These are phyloP conservation scores for Kockiozyma suomiensis DNA, from an alignment of 805 yeast species.

Conservation along the genomic window DNA sequence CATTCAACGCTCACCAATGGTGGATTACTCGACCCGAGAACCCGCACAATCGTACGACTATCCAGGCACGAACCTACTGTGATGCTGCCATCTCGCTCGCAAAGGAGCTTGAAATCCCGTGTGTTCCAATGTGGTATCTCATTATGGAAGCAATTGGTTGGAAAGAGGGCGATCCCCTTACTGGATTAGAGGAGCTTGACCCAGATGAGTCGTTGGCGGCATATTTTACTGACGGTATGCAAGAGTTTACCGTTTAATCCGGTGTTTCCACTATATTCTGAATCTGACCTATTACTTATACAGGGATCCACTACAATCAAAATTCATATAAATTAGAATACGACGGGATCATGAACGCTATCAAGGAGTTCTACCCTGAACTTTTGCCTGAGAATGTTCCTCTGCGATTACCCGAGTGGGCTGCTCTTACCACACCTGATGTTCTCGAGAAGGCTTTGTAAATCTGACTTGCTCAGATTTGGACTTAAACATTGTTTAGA, in stretches of 20 bases:
- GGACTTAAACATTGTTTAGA: neutral
- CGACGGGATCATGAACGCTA: constrained; percentile 48
- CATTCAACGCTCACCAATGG: constrained; percentile 29
- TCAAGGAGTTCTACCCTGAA: constrained; percentile 53
- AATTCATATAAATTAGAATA: constrained; percentile 55
- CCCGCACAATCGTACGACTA: constrained; percentile 47
- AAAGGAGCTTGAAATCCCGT: constrained; percentile 52
- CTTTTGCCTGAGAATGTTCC: constrained; percentile 48
- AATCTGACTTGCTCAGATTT: no score
- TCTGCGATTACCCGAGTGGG: constrained; percentile 44
- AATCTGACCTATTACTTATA: neutral
- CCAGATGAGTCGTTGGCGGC: constrained; percentile 9
- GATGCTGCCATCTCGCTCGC: constrained; percentile 55
- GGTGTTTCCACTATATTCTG: constrained; percentile 40
- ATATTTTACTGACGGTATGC: constrained; percentile 27
- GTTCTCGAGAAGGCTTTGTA: constrained; percentile 9
- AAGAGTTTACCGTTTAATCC: neutral
- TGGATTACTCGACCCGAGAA: constrained; percentile 10
- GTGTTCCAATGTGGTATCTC: constrained; percentile 56
- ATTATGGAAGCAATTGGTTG: constrained; percentile 50
- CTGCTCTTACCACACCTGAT: constrained; percentile 11
- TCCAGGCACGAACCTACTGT: constrained; percentile 52
- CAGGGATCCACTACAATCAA: constrained; percentile 63
- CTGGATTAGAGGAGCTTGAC: constrained; percentile 18
- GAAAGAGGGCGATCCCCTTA: constrained; percentile 40